These are phyloP conservation scores for Hypocreales sp. DNA, from an alignment of 2,329 filamentous ascomycete genomes.

Conservation along the genomic window DNA sequence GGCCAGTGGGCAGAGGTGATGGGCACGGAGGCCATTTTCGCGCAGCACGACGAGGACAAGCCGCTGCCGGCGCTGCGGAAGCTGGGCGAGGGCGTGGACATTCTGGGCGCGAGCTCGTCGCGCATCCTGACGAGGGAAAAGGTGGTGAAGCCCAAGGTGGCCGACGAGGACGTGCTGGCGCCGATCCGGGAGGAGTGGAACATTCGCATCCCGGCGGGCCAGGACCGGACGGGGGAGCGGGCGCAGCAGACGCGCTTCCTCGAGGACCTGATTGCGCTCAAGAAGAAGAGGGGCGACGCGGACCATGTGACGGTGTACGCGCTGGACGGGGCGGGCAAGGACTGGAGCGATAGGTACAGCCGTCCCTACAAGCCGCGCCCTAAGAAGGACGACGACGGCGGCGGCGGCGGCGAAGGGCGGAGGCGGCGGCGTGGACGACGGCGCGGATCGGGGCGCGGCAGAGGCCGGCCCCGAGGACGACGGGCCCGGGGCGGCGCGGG, in stretches of 20 bases:
- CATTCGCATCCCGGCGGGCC: slow-evolving; percentile 27
- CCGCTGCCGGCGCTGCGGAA: slow-evolving; percentile 26
- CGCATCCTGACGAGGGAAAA: slow-evolving; percentile 41
- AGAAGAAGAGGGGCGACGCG: slow-evolving; percentile 45
- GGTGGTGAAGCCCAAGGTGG: slow-evolving; percentile 33
- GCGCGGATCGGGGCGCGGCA: not conserved
- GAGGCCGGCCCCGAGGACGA: slow-evolving; percentile 17
- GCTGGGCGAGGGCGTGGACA: slow-evolving; percentile 41
- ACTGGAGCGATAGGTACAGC: slow-evolving; percentile 24
- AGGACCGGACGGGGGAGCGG: slow-evolving; percentile 30
- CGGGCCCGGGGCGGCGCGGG: too few relatives aligned
- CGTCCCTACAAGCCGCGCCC: slow-evolving; percentile 22
- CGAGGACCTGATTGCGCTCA: slow-evolving; percentile 48
- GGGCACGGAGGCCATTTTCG: slow-evolving; percentile 71
- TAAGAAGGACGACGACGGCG: slow-evolving; percentile 8
- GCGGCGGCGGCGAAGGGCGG: slow-evolving; percentile 7
- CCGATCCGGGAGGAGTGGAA: slow-evolving; percentile 26
- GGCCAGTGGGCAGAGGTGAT: slow-evolving; percentile 72
- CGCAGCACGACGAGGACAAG: slow-evolving; percentile 19
- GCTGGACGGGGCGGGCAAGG: slow-evolving; percentile 23
- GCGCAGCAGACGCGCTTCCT: slow-evolving; percentile 41
- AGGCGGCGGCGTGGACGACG: slow-evolving; percentile 3
- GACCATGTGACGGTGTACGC: slow-evolving; percentile 50
- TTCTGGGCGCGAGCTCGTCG: slow-evolving; percentile 51
- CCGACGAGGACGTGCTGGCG: slow-evolving; percentile 17